Evolutionary conservation across 2,329 filamentous ascomycete genomes (phyloP).

Genomic region (Lecanicillium sp.): DNA sequence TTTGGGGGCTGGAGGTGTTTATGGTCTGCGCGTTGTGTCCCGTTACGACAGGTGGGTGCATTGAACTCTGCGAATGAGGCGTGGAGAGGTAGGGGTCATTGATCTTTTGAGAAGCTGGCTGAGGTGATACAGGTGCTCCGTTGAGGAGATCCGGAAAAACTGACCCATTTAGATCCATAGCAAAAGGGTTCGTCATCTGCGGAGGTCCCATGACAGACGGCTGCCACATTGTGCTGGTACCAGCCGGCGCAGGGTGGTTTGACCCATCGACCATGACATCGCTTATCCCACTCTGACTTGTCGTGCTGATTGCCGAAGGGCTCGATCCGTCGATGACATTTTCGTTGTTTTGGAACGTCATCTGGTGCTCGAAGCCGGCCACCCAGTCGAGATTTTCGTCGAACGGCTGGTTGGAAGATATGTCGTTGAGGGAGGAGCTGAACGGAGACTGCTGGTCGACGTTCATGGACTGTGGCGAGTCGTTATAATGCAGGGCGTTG

Average conservation of each 20-base stretch:
- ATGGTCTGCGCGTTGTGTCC: slow-evolving; percentile 56
- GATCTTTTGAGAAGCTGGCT: slow-evolving; percentile 63
- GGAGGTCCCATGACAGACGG: slow-evolving; percentile 63
- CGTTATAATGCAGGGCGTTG: slow-evolving; percentile 75
- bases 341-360: slow-evolving; percentile 67
- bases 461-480: slow-evolving; percentile 62
- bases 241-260: slow-evolving; percentile 52
- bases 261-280: slow-evolving; percentile 86
- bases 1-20: slow-evolving; percentile 54
- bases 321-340: slow-evolving; percentile 87
- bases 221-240: slow-evolving; percentile 60
- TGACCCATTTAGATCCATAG: slow-evolving; percentile 66
- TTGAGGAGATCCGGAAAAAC: slow-evolving; percentile 73
- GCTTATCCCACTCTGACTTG: slow-evolving; percentile 84
- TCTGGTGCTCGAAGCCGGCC: slow-evolving; percentile 71
- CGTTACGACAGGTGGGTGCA: slow-evolving; percentile 67
- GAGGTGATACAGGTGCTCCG: slow-evolving; percentile 69
- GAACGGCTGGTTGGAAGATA: slow-evolving; percentile 51
- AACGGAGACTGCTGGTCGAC: slow-evolving; percentile 59
- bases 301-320: slow-evolving; percentile 90
- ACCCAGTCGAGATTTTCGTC: slow-evolving; percentile 82
- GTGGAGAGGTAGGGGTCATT: slow-evolving; percentile 75
- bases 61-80: slow-evolving; percentile 64
- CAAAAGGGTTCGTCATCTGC: slow-evolving; percentile 62
- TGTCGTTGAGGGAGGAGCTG: slow-evolving; percentile 49